Base-by-base conservation (phyloP, 495 filamentous ascomycete species). In the Aspergillus sparsus region DNA sequence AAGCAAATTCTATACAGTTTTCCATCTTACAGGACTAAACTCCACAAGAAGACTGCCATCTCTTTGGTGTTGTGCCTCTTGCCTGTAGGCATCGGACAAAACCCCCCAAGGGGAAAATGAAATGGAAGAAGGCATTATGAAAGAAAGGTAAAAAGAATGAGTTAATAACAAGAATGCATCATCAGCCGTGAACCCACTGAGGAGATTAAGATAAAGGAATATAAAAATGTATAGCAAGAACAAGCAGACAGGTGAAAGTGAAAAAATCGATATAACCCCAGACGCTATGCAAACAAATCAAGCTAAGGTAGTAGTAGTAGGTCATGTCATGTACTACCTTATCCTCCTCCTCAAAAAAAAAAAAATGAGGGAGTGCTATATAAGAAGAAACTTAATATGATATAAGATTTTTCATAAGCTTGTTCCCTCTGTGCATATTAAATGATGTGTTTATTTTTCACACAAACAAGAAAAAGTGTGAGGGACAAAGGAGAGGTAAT, bases 241-340 rank as follows among this genome's bases (percentile, higher is more conserved):
- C 21, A 36, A 55, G 44, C 47, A 58, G 36, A 45, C 33, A 55
- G 27, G 44, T 35, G 15, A 37, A 58, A 60, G 49, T 55, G 46
- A 59, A 58, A 58, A 60, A 62, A 60, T 63, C 44, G 46, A 61
- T 32, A 57, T 39, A 73, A 77, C 73, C 73, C 70, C 75, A 68
- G 66, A 67, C 75, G 75, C 75, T 77, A 77, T 77, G 75, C 75
- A 68, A 75, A 68, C 65, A 71, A 68, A 71, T 66, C 62, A 74
- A 69, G 65, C 64, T 62, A 69, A 69, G 66, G 59, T 58, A 69
- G 56, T 55, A 69, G 56, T 55, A 27, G 21, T 1, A 65, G 66
- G 68, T 57, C 47, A 58, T 53, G 47, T 53, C 53, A 54, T 47
- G 56, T 37, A 56, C 54, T 52, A 60, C 57, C 59, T 53, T 52